Conservation (phyloP, 768 basidiomycete species). For the Mrakia gelida region DNA sequence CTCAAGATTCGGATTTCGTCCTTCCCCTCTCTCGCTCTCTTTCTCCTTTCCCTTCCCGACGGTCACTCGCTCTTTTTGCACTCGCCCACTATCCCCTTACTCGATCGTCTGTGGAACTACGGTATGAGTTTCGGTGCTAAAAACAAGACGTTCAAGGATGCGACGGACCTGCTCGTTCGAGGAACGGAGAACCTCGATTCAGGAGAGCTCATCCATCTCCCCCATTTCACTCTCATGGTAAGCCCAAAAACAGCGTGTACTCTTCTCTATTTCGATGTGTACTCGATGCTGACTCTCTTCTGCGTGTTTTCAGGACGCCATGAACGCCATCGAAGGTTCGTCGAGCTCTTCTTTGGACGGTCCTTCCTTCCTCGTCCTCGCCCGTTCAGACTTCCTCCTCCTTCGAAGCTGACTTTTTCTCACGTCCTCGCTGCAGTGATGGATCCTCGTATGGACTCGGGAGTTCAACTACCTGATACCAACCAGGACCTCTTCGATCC, state of each 20-base stretch:
- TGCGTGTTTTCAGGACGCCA: constrained; percentile 58
- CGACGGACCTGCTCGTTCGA: constrained; percentile 7
- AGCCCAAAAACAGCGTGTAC: not conserved
- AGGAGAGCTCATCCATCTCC: constrained; percentile 61
- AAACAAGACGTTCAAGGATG: constrained; percentile 15
- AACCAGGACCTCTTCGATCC: constrained; percentile 61
- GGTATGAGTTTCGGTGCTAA: not conserved
- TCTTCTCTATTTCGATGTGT: not conserved
- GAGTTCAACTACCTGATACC: constrained; percentile 48
- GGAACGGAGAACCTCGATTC: constrained; percentile 57
- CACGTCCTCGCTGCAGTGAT: constrained; percentile 56
- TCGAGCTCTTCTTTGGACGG: constrained; percentile 41
- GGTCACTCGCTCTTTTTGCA: not conserved
- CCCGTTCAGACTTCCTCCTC: not conserved
- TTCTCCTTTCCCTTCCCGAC: no score
- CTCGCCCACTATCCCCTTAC: not conserved
- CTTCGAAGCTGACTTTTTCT: constrained; percentile 12
- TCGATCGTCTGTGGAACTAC: not conserved
- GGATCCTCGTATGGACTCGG: constrained; percentile 83
- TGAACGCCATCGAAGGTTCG: constrained; percentile 77
- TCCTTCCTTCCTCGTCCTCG: not conserved
- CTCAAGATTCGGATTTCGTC: no score
- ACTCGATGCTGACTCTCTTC: not conserved
- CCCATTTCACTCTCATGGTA: constrained; percentile 61
- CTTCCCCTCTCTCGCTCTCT: no score